These are phyloP conservation scores for Fusarium sp. DNA, from an alignment of 2,329 filamentous ascomycete species.

Conservation along the genomic window DNA sequence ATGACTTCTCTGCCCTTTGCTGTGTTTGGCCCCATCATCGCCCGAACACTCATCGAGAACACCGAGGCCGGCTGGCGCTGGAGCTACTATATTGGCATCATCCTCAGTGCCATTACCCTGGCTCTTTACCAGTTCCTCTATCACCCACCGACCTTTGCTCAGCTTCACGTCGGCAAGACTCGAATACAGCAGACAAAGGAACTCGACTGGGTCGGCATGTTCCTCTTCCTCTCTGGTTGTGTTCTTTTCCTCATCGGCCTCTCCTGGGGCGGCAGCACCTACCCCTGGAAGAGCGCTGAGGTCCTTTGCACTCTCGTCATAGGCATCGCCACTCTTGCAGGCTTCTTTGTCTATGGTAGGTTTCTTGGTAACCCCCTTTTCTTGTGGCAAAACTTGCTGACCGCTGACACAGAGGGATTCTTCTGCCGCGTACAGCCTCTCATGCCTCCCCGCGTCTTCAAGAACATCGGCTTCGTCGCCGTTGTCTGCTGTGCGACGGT, in stretches of 20 bases:
- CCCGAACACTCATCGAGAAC: conserved; percentile 60
- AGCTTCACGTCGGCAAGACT: conserved; percentile 59
- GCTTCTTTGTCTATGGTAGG: conserved; percentile 57
- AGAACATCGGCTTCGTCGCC: conserved; percentile 57
- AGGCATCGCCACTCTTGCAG: conserved; percentile 54
- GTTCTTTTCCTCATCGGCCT: conserved; percentile 62
- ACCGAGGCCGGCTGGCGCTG: conserved; percentile 64
- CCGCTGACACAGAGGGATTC: conserved; percentile 51
- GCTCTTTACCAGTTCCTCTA: conserved; percentile 62
- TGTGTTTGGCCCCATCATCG: conserved; percentile 64
- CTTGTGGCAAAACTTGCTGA: conserved; percentile 3
- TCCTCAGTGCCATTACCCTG: conserved; percentile 58
- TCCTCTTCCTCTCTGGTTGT: conserved; percentile 59
- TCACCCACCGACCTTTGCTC: conserved; percentile 62
- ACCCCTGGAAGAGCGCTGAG: conserved; percentile 60
- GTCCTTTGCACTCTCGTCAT: conserved; percentile 57
- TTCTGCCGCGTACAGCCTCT: conserved; percentile 57
- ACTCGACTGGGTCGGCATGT: conserved; percentile 63
- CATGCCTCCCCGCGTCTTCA: conserved; percentile 61
- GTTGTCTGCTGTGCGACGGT: conserved; percentile 58
- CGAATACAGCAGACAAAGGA: conserved; percentile 57
- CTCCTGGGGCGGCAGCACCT: conserved; percentile 58
- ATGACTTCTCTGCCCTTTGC: conserved; percentile 59
- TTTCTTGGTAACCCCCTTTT: neutral
- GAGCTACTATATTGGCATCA: conserved; percentile 65